Evolutionary conservation across 176 grass and related monocot species (phyloP).

Genomic region (Hyparrhenia diplandra): DNA sequence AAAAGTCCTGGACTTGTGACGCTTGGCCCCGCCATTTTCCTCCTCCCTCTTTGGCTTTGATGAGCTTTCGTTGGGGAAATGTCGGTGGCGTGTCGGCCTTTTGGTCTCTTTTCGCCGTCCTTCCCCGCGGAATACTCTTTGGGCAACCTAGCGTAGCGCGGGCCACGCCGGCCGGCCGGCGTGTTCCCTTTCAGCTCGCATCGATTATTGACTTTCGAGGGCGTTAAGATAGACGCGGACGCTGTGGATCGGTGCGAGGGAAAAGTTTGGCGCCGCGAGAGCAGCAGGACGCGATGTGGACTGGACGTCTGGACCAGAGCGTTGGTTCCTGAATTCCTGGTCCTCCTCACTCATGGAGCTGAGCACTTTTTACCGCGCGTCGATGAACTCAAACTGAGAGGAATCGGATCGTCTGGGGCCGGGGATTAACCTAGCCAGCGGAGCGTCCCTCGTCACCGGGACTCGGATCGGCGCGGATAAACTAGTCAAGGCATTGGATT

Average conservation of each 20-base stretch:
- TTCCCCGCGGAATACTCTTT: background rate
- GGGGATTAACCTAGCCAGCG: background rate
- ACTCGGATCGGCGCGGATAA: background rate
- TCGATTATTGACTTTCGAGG: conserved; percentile 32
- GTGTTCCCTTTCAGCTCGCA: background rate
- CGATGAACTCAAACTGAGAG: background rate
- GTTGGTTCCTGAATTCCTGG: background rate
- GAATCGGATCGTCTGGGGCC: too few species aligned
- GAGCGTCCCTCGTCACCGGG: background rate
- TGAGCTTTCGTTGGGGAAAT: conserved; percentile 19
- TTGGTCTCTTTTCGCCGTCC: conserved; percentile 30
- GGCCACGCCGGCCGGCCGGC: background rate
- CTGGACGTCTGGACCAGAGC: background rate
- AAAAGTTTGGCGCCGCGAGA: background rate
- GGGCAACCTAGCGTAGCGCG: background rate
- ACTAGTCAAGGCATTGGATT: conserved; percentile 38
- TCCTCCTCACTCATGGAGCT: too few species aligned
- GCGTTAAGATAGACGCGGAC: background rate
- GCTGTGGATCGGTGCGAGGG: background rate
- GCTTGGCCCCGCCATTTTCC: background rate
- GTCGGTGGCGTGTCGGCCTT: conserved; percentile 55
- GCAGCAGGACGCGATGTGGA: background rate
- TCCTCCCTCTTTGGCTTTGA: conserved; percentile 20
- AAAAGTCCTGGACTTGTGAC: background rate
- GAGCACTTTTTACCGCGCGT: background rate